Base-by-base conservation (phyloP, 495 filamentous ascomycete species). In the Xylaria intraflava region DNA sequence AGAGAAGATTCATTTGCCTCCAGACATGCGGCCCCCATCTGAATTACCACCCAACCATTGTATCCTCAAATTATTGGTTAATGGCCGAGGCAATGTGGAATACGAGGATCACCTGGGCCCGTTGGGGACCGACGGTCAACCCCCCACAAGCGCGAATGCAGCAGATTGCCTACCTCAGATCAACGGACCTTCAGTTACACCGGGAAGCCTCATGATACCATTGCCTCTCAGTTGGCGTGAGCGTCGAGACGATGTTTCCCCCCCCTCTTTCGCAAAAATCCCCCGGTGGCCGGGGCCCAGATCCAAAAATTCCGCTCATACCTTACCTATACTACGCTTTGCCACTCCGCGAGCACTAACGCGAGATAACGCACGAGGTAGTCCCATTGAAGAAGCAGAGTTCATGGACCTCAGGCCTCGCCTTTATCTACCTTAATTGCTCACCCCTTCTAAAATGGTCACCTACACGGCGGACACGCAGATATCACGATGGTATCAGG, bases 41-140 rank as follows among this genome's bases (percentile, higher is more conserved):
- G 8, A 24, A 39, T 20, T 26, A 26, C 29, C 30, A 36, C 10
- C 16, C 30, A 26, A 5, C 29, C 33, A 48, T 41, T 54, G 44
- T 23, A 47, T 41, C 44, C 51, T 46, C 33, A 23, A 27, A 31
- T 33, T 16, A 46, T 27, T 31, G 33, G 31, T 48, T 20, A 7
- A 41, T 8, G 33, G 24, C 48, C 42, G 44, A 47, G 31, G 36
- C 52, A 24, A 42, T 44, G 36, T 36, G 36, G 44, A 48, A 41
- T 16, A 41, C 33, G 52, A 43, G 16, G 17, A 43, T 43, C 35
- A 43, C 0, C 44, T 55, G 19, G 38, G 30, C 27, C 36, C 44
- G 45, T 42, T 26, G 38, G 20, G 26, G 49, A 40, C 52, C 39
- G 52, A 49, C 20, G 52, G 42, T 45, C 42, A 49, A 55, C 31